Conservation (phyloP, 148 eudicot genomes). For the Camellia lanceoleosa region DNA sequence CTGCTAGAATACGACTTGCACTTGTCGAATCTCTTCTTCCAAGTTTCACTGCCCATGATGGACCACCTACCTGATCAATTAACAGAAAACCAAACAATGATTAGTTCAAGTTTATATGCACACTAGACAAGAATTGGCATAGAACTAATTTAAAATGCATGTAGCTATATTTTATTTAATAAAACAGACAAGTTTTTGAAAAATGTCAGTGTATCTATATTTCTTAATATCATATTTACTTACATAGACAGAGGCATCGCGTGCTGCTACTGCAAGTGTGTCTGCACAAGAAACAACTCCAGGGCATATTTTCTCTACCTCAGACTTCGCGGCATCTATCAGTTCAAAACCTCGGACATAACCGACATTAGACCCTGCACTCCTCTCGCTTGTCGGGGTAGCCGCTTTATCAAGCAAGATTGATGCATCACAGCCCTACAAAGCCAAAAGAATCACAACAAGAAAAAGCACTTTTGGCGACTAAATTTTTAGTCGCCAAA, state of each 20-base stretch:
- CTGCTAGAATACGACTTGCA: conserved; percentile 24
- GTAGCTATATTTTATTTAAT: no score
- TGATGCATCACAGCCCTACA: conserved; percentile 21
- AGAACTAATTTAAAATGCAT: no score
- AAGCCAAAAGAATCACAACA: no score
- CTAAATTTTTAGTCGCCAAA: no score
- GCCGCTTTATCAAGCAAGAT: conserved; percentile 30
- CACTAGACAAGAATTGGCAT: no score
- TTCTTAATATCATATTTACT: not conserved
- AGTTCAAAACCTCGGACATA: conserved; percentile 22
- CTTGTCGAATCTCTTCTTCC: conserved; percentile 49
- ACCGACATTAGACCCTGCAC: not conserved
- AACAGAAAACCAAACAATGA: not conserved
- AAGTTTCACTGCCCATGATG: conserved; percentile 39
- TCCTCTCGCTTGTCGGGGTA: conserved; percentile 21
- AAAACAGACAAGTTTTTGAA: no score
- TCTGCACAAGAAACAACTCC: conserved; percentile 38
- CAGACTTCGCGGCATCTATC: conserved; percentile 21
- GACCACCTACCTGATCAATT: conserved; percentile 33
- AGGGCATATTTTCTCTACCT: conserved; percentile 27
- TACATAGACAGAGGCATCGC: conserved; percentile 31
- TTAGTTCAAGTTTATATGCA: no score
- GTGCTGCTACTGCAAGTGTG: conserved; percentile 34
- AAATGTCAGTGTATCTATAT: no score
- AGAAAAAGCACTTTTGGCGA: no score